Evolutionary conservation across 2,329 filamentous ascomycete species (phyloP).

Genomic region (Cladosporium sp.): DNA sequence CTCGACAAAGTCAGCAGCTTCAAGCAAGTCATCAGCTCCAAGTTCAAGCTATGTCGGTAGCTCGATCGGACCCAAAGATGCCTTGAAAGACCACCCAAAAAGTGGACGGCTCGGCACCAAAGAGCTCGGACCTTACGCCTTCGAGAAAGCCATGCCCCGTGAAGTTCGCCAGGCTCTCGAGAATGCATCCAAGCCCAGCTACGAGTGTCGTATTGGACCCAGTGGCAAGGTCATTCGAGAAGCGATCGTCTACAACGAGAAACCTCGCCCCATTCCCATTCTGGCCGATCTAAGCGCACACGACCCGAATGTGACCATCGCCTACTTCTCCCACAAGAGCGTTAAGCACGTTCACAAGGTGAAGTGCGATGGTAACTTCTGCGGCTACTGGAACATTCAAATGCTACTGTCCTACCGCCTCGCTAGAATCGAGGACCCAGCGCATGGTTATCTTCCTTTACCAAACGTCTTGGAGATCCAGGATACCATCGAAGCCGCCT

Average conservation of each 20-base stretch:
- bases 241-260: constrained; percentile 47
- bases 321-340: constrained; percentile 75
- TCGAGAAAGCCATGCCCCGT: constrained; percentile 47
- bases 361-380: constrained; percentile 83
- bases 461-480: constrained; percentile 83
- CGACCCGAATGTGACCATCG: constrained; percentile 64
- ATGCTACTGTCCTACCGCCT: constrained; percentile 67
- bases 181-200: constrained; percentile 41
- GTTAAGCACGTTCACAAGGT: constrained; percentile 82
- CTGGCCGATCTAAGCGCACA: constrained; percentile 55
- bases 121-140: constrained; percentile 51
- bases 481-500: constrained; percentile 81
- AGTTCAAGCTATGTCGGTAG: constrained; percentile 1
- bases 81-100: constrained; percentile 16
- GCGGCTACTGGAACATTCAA: constrained; percentile 93
- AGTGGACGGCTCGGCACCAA: constrained; percentile 37
- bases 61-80: not conserved
- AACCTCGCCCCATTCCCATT: constrained; percentile 46
- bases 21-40: constrained; percentile 8
- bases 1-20: constrained; percentile 10
- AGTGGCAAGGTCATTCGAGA: constrained; percentile 45
- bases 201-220: constrained; percentile 43
- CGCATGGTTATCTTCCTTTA: constrained; percentile 41
- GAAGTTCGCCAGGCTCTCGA: constrained; percentile 44
- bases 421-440: constrained; percentile 21